Evolutionary conservation across 306 rosid species (phyloP), one percentile per base, ranked within the genome.

Genomic region (Alnus glutinosa): DNA sequence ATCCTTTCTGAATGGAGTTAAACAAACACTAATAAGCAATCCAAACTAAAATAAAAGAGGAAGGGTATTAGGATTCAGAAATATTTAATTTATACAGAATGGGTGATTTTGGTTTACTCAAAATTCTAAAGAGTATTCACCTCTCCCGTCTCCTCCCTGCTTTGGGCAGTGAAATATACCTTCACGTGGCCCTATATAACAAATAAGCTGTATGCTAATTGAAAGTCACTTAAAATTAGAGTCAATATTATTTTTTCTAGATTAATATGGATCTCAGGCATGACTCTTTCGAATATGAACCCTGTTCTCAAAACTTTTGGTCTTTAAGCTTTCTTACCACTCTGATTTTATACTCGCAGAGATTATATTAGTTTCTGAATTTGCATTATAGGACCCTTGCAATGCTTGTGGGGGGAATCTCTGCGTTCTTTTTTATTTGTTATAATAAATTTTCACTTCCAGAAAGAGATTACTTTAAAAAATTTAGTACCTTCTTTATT

Each of bases 401-500:
- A 32, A 62, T 42, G 46, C 5, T 42, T 42, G 46, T 6, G 46
- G 46, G 46, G 5, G 46, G 46, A 42, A 42, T 42, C 46, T 42
- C 46, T 42, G 7, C 46, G 46, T 59, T 58, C 4, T 59, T 12
- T 52, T 59, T 36, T 64, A 32, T 67, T 39, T 39, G 52, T 68
- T 9, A 1, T 68, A 14, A 37, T 15, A 68, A 18, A 0, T 42
- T 42, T 42, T 42, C 30, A 16, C 0, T 18, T 67, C 19, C 4
- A 39, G n/a, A 68, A 7, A 79, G 69, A 57, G 37, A 44, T 66
- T 18, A 50, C 39, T 67, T 18, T 77, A 76, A 58, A 76, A 36
- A 72, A 57, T 23, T 83, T 36, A 63, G 76, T 49, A 55, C 42
- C 55, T 34, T 84, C 47, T 77, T 59, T 79, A 50, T 58, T 84